Evolutionary conservation across 352 stramenopile species (phyloP).

Genomic region (Pythium graminicola): DNA sequence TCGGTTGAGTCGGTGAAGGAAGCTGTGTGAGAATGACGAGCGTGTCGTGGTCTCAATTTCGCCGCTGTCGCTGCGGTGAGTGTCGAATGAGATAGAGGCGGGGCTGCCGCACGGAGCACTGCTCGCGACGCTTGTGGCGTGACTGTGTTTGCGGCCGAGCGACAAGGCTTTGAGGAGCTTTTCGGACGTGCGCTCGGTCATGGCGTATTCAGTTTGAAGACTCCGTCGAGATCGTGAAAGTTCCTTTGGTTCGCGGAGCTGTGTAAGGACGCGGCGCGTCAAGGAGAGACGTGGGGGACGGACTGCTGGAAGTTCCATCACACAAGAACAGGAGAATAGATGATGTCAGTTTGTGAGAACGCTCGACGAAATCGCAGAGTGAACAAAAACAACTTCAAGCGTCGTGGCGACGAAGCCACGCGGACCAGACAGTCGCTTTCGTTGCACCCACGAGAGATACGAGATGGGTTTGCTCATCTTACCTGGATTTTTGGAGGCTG

Average conservation of each 20-base stretch:
- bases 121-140: slow-evolving; percentile 17
- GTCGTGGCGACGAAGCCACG: background rate
- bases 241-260: background rate
- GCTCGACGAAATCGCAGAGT: slow-evolving; percentile 12
- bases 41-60: background rate
- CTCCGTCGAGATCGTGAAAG: background rate
- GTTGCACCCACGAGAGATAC: background rate
- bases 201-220: slow-evolving; percentile 3
- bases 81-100: background rate
- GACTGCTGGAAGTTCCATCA: slow-evolving; percentile 28
- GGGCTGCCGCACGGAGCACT: slow-evolving; percentile 9
- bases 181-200: slow-evolving; percentile 7
- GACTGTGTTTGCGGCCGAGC: slow-evolving; percentile 11
- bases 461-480: background rate
- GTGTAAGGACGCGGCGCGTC: slow-evolving; percentile 16
- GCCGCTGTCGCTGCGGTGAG: background rate
- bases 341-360: slow-evolving; percentile 12
- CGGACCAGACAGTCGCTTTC: slow-evolving; percentile 1
- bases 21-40: slow-evolving; percentile 13
- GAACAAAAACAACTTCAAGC: slow-evolving; percentile 1
- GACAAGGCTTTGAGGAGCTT: background rate
- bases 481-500: background rate
- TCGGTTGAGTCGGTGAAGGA: slow-evolving; percentile 15
- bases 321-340: background rate
- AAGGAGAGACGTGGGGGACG: slow-evolving; percentile 23